Base-by-base conservation (phyloP, 2,329 filamentous ascomycete genomes). In the Aspergillus fumigatus region DNA sequence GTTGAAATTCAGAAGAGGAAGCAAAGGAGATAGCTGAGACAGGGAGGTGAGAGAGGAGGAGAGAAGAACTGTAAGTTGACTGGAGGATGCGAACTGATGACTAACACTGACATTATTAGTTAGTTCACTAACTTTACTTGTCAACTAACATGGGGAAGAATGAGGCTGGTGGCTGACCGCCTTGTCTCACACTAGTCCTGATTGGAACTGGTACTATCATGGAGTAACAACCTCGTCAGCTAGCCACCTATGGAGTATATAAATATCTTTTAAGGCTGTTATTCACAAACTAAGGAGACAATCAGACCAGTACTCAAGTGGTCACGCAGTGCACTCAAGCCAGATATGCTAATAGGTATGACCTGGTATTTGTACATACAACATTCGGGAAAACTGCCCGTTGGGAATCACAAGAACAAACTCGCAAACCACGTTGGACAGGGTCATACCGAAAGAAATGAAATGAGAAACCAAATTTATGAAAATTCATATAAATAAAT, bases 361-460 rank as follows among this genome's bases (percentile, higher is more conserved):
- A 52, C 50, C 52, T 61, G 48, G 52, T 65, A 62, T 62, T 65
- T 62, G 55, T 65, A 65, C 63, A 65, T 14, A 26, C 43, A 52
- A 59, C 58, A 53, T 56, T 23, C 48, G 45, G 56, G 62, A 62
- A 51, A 64, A 64, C 64, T 62, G 61, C 59, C 60, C 56, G 48
- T 55, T 52, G 47, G 50, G 50, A 59, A 58, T 59, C 57, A 62
- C 40, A 59, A 50, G 40, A 43, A 50, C 40, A 53, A 38, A 40
- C 54, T 25, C 48, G 55, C 51, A 56, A 55, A 53, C 45, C 48
- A 48, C 23, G 50, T 40, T 47, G 35, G 54, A 32, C 27, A 52
- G 29, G 47, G 32, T 23, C 27, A 48, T 48, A 43, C 26, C 50
- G 48, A 27, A 54, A 50, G 43, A 52, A 52, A 54, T 21, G 29